These are phyloP conservation scores for Ceratobasidium sp. DNA, from an alignment of 1,284 basidiomycete species.

Conservation along the genomic window DNA sequence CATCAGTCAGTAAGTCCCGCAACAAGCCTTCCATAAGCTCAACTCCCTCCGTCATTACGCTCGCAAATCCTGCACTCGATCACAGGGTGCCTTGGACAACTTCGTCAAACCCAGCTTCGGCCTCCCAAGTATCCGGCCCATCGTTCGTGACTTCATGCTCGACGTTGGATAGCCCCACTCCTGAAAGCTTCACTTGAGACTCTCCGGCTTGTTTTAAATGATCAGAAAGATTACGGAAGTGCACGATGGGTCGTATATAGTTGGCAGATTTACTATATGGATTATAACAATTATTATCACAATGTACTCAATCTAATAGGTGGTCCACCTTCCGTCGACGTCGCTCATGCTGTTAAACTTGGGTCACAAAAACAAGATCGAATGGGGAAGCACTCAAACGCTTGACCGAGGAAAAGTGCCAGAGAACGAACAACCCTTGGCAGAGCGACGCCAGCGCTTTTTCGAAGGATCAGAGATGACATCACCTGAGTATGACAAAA, in stretches of 20 bases:
- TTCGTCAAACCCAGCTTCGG: slow-evolving; percentile 1
- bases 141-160: no score
- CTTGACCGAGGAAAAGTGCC: neutral
- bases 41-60: no score
- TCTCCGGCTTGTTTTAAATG: neutral
- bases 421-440: neutral
- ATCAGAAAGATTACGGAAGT: neutral
- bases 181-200: neutral
- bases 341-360: slow-evolving; percentile 31
- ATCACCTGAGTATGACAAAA: neutral
- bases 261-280: neutral
- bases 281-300: neutral
- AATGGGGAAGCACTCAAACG: neutral
- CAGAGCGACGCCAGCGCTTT: neutral
- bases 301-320: neutral
- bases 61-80: no score
- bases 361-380: slow-evolving; percentile 47
- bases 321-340: neutral
- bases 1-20: no score
- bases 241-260: neutral
- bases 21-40: no score
- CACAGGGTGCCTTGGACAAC: neutral
- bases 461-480: neutral
- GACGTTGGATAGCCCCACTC: no score
- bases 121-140: neutral